Evolutionary conservation across 2,329 filamentous ascomycete genomes (phyloP).

Genomic region (Diplodia sapinea): DNA sequence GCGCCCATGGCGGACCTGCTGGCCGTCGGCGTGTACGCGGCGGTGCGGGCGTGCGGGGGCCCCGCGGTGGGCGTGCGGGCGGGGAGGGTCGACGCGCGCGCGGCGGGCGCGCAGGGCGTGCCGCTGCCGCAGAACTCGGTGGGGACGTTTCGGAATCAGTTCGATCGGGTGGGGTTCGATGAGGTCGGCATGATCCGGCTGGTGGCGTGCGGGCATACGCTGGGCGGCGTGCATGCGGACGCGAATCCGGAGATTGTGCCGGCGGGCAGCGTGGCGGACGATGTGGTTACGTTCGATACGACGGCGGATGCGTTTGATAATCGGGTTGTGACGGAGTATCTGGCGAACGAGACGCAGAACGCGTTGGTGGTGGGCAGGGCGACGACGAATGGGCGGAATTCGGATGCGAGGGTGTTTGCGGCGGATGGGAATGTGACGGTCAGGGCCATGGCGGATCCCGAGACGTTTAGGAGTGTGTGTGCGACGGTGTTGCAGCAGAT

Average conservation of each 20-base stretch:
- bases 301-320: constrained; percentile 61
- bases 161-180: constrained; percentile 64
- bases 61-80: constrained; percentile 60
- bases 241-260: constrained; percentile 62
- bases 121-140: constrained; percentile 64
- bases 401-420: constrained; percentile 63
- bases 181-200: constrained; percentile 65
- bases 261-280: constrained; percentile 51
- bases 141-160: constrained; percentile 60
- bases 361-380: constrained; percentile 62
- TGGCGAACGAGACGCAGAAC: constrained; percentile 60
- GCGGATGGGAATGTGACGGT: constrained; percentile 64
- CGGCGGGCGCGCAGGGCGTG: constrained; percentile 57
- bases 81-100: constrained; percentile 62
- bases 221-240: constrained; percentile 64
- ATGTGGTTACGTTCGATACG: constrained; percentile 56
- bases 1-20: constrained; percentile 64
- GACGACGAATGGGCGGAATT: constrained; percentile 53
- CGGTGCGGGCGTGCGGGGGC: constrained; percentile 65
- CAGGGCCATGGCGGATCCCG: constrained; percentile 52
- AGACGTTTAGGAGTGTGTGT: constrained; percentile 57
- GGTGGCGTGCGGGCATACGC: constrained; percentile 65
- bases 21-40: constrained; percentile 63
- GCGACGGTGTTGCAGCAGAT: constrained; percentile 62
- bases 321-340: constrained; percentile 63